Evolutionary conservation across 495 filamentous ascomycete species (phyloP).

Genomic region (Neurospora sp.): DNA sequence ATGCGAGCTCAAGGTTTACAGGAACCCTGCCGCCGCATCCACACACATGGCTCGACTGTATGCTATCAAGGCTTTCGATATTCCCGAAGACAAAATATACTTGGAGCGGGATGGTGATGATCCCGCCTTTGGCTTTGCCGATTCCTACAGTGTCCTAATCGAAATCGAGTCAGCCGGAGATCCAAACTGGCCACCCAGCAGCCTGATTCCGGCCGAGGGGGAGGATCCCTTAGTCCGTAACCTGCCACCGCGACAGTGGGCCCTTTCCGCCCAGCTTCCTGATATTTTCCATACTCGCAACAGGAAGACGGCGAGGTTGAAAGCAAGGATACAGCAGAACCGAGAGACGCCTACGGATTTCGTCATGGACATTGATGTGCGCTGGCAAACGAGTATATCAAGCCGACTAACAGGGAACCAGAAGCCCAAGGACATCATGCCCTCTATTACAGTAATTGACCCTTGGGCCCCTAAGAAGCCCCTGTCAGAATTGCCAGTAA

Average conservation of each 20-base stretch:
- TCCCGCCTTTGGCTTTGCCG: slow-evolving; percentile 31
- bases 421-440: slow-evolving; percentile 19
- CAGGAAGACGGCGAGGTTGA: slow-evolving; percentile 26
- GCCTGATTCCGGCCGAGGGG: slow-evolving; percentile 23
- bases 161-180: slow-evolving; percentile 37
- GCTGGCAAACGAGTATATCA: slow-evolving; percentile 29
- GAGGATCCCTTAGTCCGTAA: slow-evolving; percentile 11
- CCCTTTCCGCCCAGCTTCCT: slow-evolving; percentile 27
- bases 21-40: slow-evolving; percentile 27
- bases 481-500: slow-evolving; percentile 15
- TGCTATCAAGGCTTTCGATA: slow-evolving; percentile 33
- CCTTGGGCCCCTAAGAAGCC: slow-evolving; percentile 20
- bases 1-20: slow-evolving; percentile 35
- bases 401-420: slow-evolving; percentile 9
- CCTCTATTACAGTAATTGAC: slow-evolving; percentile 21
- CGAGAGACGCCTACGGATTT: slow-evolving; percentile 25
- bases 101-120: slow-evolving; percentile 31
- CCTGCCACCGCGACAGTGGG: slow-evolving; percentile 26
- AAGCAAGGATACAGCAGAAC: slow-evolving; percentile 24
- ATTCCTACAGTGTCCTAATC: slow-evolving; percentile 35
- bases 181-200: slow-evolving; percentile 38
- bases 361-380: slow-evolving; percentile 36
- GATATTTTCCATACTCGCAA: slow-evolving; percentile 30
- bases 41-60: slow-evolving; percentile 35
- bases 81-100: slow-evolving; percentile 36